Conservation (phyloP, 2,329 filamentous ascomycete species). For the Microdochium nivale region DNA sequence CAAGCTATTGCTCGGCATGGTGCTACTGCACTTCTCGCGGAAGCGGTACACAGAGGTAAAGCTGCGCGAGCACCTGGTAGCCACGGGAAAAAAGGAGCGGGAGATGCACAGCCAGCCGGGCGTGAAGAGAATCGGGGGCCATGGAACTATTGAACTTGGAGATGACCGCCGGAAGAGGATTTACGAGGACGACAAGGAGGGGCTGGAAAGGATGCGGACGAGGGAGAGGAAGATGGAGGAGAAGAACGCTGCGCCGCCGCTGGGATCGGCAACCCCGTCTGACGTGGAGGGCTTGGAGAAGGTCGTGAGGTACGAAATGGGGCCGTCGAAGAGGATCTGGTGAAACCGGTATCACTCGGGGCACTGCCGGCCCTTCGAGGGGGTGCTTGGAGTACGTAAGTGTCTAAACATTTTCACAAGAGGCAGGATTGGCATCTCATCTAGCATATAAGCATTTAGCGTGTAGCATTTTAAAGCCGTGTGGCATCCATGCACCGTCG, state of each 20-base stretch:
- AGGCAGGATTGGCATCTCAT: no score
- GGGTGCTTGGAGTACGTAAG: no score
- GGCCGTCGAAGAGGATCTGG: slow-evolving; percentile 87
- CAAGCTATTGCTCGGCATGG: slow-evolving; percentile 84
- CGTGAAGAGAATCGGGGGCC: slow-evolving; percentile 63
- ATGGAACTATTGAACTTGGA: slow-evolving; percentile 77
- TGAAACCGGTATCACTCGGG: no score
- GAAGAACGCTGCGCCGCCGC: slow-evolving; percentile 33
- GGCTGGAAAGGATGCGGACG: slow-evolving; percentile 49
- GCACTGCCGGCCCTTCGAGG: no score
- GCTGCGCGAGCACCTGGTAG: slow-evolving; percentile 47
- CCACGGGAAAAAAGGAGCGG: slow-evolving; percentile 35
- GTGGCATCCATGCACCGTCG: no score
- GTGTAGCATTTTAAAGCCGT: no score
- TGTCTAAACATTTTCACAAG: no score
- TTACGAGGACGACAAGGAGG: slow-evolving; percentile 75
- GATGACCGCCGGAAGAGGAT: slow-evolving; percentile 83
- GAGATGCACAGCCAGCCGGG: slow-evolving; percentile 61
- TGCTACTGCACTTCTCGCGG: slow-evolving; percentile 69
- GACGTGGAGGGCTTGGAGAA: slow-evolving; percentile 44
- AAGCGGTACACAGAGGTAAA: slow-evolving; percentile 78
- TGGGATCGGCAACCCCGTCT: background rate
- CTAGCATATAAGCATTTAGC: no score
- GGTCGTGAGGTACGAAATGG: slow-evolving; percentile 80
- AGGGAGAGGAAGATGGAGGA: slow-evolving; percentile 56